phyloP scores from a whole-genome alignment of 73 alveolate genomes.

The Tetrahymena elliotti region DNA sequence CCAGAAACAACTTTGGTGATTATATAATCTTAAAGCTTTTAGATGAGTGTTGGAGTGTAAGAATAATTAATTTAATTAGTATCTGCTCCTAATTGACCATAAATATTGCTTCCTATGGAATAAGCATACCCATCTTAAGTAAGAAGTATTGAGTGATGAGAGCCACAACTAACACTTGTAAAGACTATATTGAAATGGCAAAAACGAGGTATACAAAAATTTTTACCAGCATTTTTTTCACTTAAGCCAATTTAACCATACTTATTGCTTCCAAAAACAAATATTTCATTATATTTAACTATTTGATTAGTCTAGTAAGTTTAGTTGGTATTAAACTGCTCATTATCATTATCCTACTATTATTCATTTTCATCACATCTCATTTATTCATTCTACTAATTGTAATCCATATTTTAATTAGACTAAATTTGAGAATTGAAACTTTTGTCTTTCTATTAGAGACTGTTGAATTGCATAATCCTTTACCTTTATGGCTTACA shows the following conservation, averaged over 20 bases:
- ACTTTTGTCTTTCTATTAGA: background rate
- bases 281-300: background rate
- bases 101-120: background rate
- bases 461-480: background rate
- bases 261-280: background rate
- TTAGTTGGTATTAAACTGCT: background rate
- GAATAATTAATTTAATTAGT: background rate
- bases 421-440: background rate
- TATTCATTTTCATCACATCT: background rate
- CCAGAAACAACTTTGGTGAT: background rate
- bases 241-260: background rate
- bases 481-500: background rate
- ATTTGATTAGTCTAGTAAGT: background rate
- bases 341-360: background rate
- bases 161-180: background rate
- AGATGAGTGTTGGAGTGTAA: background rate
- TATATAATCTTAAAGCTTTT: background rate
- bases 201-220: background rate
- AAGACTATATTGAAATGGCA: background rate
- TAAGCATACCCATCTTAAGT: background rate
- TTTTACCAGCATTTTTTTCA: background rate
- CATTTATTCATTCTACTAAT: background rate
- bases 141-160: background rate
- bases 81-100: background rate
- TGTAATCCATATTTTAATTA: background rate